Evolutionary conservation across 2,329 filamentous ascomycete genomes (phyloP).

Genomic region (Meredithiella fracta): DNA sequence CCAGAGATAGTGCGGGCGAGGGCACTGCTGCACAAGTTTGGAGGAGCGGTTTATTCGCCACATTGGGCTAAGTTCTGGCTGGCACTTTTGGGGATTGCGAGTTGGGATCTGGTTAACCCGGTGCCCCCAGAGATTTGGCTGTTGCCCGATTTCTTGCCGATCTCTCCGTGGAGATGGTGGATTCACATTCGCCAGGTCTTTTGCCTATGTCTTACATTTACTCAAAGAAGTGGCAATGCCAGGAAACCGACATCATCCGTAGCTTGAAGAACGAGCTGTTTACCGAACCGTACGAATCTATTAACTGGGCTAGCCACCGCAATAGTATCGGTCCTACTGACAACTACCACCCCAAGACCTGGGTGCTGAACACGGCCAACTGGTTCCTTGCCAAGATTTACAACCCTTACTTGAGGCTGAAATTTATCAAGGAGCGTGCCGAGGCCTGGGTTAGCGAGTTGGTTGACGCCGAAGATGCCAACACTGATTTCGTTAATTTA

Average conservation of each 20-base stretch:
- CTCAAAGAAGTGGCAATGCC: conserved; percentile 65
- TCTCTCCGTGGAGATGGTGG: conserved; percentile 93
- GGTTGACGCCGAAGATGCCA: conserved; percentile 80
- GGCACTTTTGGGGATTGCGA: conserved; percentile 60
- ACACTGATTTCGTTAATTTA: conserved; percentile 72
- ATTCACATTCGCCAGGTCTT: conserved; percentile 98
- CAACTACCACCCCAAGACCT: conserved; percentile 87
- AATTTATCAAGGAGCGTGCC: conserved; percentile 49
- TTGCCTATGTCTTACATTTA: conserved; percentile 81
- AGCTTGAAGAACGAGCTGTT: conserved; percentile 70
- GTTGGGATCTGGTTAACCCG: conserved; percentile 90
- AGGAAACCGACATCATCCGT: conserved; percentile 56
- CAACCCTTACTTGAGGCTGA: conserved; percentile 57
- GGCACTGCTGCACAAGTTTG: conserved; percentile 64
- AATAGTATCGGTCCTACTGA: conserved; percentile 68
- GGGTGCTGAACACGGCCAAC: conserved; percentile 63
- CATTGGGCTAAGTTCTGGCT: conserved; percentile 99
- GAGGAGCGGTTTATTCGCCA: conserved; percentile 66
- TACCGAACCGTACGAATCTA: conserved; percentile 56
- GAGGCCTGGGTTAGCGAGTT: conserved; percentile 71
- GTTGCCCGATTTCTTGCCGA: conserved; percentile 74
- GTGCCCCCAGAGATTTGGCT: conserved; percentile 89
- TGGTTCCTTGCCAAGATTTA: conserved; percentile 66
- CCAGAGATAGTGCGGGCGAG: conserved; percentile 74
- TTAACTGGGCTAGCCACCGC: conserved; percentile 61